phyloP scores from a whole-genome alignment of 2,329 filamentous ascomycete genomes.

The Alternaria sp. region DNA sequence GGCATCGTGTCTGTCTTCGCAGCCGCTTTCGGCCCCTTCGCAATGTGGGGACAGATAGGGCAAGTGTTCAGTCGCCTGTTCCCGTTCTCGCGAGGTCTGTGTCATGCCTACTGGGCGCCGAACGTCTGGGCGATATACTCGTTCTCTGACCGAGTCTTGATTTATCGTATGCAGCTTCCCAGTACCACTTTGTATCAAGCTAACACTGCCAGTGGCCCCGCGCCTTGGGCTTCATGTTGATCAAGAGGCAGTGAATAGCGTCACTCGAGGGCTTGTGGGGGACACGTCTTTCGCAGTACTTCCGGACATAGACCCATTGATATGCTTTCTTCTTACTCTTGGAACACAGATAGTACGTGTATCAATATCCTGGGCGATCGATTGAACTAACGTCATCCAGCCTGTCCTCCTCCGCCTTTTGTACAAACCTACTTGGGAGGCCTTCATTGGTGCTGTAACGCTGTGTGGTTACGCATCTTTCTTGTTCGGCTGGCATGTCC shows the following conservation, averaged over 20 bases:
- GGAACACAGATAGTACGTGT: slow-evolving; percentile 72
- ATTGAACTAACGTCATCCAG: slow-evolving; percentile 21
- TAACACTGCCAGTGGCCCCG: slow-evolving; percentile 71
- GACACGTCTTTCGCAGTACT: slow-evolving; percentile 94
- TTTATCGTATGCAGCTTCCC: slow-evolving; percentile 69
- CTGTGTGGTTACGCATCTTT: slow-evolving; percentile 96
- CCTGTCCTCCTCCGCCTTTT: slow-evolving; percentile 79
- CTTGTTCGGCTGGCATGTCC: slow-evolving; percentile 97
- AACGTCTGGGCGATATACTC: slow-evolving; percentile 98
- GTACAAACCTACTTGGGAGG: slow-evolving; percentile 79
- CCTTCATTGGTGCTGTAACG: slow-evolving; percentile 86
- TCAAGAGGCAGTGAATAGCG: slow-evolving; percentile 77
- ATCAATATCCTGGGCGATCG: background rate
- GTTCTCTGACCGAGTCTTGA: slow-evolving; percentile 82
- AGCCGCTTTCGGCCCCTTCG: slow-evolving; percentile 89
- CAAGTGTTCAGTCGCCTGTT: slow-evolving; percentile 87
- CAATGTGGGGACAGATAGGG: slow-evolving; percentile 77
- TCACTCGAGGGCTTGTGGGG: slow-evolving; percentile 90
- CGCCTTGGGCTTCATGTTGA: slow-evolving; percentile 77
- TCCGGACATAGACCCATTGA: slow-evolving; percentile 79
- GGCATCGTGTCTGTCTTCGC: slow-evolving; percentile 75
- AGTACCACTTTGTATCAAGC: background rate
- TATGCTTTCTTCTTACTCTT: slow-evolving; percentile 83
- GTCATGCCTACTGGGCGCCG: slow-evolving; percentile 98
- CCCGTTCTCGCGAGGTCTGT: slow-evolving; percentile 90